phyloP scores from a whole-genome alignment of 2,329 filamentous ascomycete species.

The Colletotrichum lentis region DNA sequence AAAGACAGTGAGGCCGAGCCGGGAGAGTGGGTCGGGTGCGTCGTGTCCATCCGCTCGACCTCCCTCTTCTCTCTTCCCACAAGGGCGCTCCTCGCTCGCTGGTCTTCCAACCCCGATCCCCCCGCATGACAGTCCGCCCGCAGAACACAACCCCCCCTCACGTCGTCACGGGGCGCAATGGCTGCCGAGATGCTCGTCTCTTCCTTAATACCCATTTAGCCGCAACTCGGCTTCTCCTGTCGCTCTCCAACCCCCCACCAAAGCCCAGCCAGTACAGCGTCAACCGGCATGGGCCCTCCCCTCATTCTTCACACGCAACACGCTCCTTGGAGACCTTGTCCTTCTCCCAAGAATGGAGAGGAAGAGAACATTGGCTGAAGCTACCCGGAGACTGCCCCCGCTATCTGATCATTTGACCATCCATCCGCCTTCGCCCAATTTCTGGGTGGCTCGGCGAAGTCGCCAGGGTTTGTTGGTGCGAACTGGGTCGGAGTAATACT shows the following conservation, averaged over 20 bases:
- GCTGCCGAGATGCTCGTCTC: background rate
- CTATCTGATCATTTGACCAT: slow-evolving; percentile 10
- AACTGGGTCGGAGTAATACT: slow-evolving; percentile 30
- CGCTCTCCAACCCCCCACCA: slow-evolving; percentile 22
- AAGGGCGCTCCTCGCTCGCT: background rate
- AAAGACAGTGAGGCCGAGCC: background rate
- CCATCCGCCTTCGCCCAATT: background rate
- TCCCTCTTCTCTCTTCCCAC: background rate
- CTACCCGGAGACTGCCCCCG: slow-evolving; percentile 14
- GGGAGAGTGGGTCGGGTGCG: background rate
- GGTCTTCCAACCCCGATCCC: background rate
- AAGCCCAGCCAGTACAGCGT: slow-evolving; percentile 13
- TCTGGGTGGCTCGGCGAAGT: slow-evolving; percentile 15
- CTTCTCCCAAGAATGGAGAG: background rate
- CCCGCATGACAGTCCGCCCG: background rate
- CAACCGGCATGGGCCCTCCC: background rate
- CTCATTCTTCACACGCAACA: slow-evolving; percentile 13
- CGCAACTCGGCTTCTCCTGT: slow-evolving; percentile 18
- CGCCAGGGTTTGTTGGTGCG: background rate
- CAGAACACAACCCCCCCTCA: background rate
- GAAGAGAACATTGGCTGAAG: slow-evolving; percentile 16
- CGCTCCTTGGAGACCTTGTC: slow-evolving; percentile 16
- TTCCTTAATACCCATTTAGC: slow-evolving; percentile 32
- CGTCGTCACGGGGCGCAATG: background rate
- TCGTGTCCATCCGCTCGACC: background rate